These are phyloP conservation scores for Talaromyces albobiverticillius DNA, from an alignment of 2,329 filamentous ascomycete species.

Conservation along the genomic window DNA sequence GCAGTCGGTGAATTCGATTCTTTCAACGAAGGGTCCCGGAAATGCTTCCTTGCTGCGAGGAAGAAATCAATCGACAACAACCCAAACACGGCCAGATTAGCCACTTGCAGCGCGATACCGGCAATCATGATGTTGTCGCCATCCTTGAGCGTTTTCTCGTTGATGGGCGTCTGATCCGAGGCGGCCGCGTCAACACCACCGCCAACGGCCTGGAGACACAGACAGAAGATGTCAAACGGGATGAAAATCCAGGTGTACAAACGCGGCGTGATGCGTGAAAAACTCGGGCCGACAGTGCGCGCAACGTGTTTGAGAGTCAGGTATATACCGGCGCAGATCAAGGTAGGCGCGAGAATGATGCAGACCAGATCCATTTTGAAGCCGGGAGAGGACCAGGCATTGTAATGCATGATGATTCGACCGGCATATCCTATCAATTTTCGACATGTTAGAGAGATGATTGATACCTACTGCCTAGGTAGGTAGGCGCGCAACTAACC, in stretches of 20 bases:
- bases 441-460: not conserved
- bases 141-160: conserved; percentile 7
- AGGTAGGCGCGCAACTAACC: conserved; percentile 29
- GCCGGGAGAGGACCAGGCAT: conserved; percentile 43
- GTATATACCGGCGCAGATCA: conserved; percentile 63
- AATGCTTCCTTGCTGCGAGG: conserved; percentile 14
- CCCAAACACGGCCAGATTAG: conserved; percentile 31
- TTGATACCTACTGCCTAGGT: not conserved
- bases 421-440: conserved; percentile 43
- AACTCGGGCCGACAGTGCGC: conserved; percentile 45
- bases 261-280: conserved; percentile 40
- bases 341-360: conserved; percentile 33
- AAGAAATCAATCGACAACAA: conserved; percentile 23
- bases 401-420: conserved; percentile 46
- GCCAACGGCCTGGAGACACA: conserved; percentile 53
- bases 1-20: conserved; percentile 2
- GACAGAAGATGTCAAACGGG: conserved; percentile 50
- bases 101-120: conserved; percentile 40
- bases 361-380: conserved; percentile 46
- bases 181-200: conserved; percentile 50
- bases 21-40: conserved; percentile 1
- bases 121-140: conserved; percentile 38
- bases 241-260: conserved; percentile 56
- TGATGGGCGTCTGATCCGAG: conserved; percentile 12
- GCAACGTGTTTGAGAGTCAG: conserved; percentile 62